Percentiles rank a stretch among this genome's conserved stretches.
These are phyloP conservation scores for Populus simonii DNA, from an alignment of 345 rosid species.

Conservation along the genomic window DNA sequence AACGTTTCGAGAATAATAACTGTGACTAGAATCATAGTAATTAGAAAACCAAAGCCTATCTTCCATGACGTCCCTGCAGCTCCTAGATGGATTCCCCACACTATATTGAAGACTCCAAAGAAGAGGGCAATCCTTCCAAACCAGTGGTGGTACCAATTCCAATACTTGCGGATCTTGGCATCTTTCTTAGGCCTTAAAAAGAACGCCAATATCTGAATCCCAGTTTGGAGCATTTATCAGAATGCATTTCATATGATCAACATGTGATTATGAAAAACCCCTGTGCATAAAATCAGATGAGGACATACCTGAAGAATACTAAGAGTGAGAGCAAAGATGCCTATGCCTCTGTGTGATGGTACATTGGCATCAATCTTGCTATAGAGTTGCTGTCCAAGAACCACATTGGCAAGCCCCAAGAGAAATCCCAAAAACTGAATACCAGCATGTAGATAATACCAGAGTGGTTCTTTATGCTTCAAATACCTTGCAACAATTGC, in stretches of 20 bases:
- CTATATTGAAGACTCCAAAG: conserved; percentile 69
- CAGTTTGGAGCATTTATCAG: not conserved
- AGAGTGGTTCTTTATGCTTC: conserved; percentile 77
- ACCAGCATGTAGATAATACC: conserved; percentile 74
- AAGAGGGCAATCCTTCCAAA: conserved; percentile 72
- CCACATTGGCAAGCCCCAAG: conserved; percentile 53
- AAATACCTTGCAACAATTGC: conserved; percentile 76
- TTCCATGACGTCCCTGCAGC: conserved; percentile 60
- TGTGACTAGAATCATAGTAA: conserved; percentile 44
- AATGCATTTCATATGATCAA: not conserved
- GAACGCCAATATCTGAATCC: conserved; percentile 64
- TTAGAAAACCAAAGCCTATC: conserved; percentile 70
- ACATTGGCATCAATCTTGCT: conserved; percentile 42
- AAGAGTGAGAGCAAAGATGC: conserved; percentile 62
- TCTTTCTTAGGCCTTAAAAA: conserved; percentile 73
- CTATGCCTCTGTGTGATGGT: conserved; percentile 78
- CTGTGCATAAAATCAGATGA: not conserved
- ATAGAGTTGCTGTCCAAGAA: conserved; percentile 69
- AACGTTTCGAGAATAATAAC: conserved; percentile 57
- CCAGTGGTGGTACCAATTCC: conserved; percentile 95
- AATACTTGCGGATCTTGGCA: conserved; percentile 59
- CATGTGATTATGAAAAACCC: not conserved
- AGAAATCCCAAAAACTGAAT: conserved; percentile 69
- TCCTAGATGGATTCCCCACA: conserved; percentile 65
- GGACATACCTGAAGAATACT: conserved; percentile 72